Evolutionary conservation across 2,329 filamentous ascomycete genomes (phyloP).

Genomic region (Cryphonectria japonica): DNA sequence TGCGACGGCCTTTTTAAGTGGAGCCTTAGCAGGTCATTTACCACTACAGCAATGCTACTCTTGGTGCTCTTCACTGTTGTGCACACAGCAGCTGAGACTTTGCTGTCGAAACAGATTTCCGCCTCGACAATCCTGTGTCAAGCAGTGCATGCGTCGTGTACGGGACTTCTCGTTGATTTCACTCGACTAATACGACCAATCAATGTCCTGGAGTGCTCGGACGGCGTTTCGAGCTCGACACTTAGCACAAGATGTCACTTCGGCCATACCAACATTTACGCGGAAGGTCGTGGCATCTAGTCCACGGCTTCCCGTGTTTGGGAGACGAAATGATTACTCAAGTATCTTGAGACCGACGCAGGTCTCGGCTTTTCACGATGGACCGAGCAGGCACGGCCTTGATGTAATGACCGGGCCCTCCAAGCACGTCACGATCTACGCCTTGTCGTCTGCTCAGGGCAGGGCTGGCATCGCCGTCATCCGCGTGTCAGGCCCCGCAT

Average conservation of each 20-base stretch:
- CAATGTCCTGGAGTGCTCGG: conserved; percentile 30
- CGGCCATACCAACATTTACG: not conserved
- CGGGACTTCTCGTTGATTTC: not conserved
- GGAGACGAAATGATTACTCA: conserved; percentile 8
- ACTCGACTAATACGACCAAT: conserved; percentile 1
- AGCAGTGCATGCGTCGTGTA: not conserved
- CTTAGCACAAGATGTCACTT: not conserved
- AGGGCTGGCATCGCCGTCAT: conserved; percentile 90
- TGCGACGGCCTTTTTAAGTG: conserved; percentile 9
- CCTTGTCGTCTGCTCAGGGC: conserved; percentile 83
- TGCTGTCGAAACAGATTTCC: not conserved
- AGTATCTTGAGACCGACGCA: not conserved
- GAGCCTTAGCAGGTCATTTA: not conserved
- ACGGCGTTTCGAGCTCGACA: conserved; percentile 23
- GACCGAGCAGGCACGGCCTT: not conserved
- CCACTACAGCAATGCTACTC: not conserved
- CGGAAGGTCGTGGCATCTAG: not conserved
- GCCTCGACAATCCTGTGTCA: not conserved
- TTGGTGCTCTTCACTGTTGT: not conserved
- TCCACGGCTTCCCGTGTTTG: not conserved
- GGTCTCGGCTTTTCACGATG: not conserved
- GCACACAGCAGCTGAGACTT: not conserved
- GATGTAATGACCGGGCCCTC: conserved; percentile 21
- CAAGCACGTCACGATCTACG: conserved; percentile 77
- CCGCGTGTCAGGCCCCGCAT: conserved; percentile 80